Percentiles rank a stretch among this genome's conserved stretches.
Evolutionary conservation across 345 rosid genomes (phyloP).

Genomic region (Populus ilicifolia): DNA sequence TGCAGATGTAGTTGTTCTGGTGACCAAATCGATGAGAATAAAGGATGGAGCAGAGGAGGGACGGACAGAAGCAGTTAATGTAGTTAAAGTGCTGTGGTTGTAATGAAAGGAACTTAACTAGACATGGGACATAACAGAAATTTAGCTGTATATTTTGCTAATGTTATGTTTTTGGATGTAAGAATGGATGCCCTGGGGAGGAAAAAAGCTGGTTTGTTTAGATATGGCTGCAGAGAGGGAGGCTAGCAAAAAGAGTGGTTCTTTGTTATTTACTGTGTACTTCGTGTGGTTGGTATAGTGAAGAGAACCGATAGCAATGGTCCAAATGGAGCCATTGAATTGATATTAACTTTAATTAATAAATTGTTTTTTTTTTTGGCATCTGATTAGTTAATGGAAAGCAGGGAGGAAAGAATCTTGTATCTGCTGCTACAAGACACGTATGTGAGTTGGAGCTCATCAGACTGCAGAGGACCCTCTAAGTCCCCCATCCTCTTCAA

Average conservation of each 20-base stretch:
- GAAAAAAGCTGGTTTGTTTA: neutral
- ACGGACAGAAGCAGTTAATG: constrained; percentile 16
- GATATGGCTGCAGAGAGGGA: too few species aligned
- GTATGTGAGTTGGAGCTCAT: constrained; percentile 33
- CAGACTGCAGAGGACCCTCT: constrained; percentile 5
- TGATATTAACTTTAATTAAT: neutral
- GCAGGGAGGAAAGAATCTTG: constrained; percentile 39
- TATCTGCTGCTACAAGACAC: constrained; percentile 30
- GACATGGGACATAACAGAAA: neutral
- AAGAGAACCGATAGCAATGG: too few species aligned
- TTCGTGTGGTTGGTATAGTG: too few species aligned
- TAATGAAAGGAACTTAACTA: neutral
- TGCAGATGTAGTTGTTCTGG: constrained; percentile 56
- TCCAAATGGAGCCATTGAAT: too few species aligned
- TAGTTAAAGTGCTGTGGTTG: neutral
- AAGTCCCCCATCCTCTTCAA: neutral
- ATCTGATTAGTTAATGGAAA: neutral
- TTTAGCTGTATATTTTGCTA: neutral
- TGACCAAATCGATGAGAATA: constrained; percentile 45
- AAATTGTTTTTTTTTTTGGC: neutral
- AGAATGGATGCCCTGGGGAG: neutral
- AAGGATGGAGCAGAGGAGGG: constrained; percentile 18
- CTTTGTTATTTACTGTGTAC: too few species aligned
- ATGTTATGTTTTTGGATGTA: neutral
- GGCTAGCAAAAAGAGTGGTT: too few species aligned